Evolutionary conservation across 139 green algal species (phyloP).

Genomic region (Nannochloris sp.): DNA sequence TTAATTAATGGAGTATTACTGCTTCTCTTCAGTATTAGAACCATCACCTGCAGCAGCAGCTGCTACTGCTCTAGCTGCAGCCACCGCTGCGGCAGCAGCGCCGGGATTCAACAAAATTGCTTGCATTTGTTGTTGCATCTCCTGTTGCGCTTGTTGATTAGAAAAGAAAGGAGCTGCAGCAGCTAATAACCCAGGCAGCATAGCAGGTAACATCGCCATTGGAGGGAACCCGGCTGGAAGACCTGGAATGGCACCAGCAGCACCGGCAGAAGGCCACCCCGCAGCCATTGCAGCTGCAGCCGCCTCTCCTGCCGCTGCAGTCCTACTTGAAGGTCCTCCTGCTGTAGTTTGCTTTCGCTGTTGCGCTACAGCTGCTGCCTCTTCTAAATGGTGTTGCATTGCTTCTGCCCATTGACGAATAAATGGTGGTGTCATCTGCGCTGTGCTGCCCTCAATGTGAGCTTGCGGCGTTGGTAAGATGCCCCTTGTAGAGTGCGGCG

Average conservation of each 20-base stretch:
- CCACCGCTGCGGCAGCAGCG: neutral
- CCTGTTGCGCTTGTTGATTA: neutral
- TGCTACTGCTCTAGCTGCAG: neutral
- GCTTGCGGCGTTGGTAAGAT: too few relatives aligned
- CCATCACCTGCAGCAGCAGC: neutral
- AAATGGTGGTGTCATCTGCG: neutral
- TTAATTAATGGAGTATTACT: too few relatives aligned
- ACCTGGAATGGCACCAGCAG: too few relatives aligned
- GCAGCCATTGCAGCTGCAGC: too few relatives aligned
- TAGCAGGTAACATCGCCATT: too few relatives aligned
- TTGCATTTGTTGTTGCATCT: neutral
- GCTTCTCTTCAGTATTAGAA: neutral
- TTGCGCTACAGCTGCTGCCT: neutral
- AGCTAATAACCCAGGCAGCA: neutral
- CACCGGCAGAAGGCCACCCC: too few relatives aligned
- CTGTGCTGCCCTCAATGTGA: too few relatives aligned
- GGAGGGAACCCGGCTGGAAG: too few relatives aligned
- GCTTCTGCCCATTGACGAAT: neutral
- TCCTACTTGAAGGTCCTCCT: neutral
- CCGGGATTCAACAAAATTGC: neutral
- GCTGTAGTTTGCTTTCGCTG: neutral
- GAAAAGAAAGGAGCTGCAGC: neutral
- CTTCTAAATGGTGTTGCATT: too few relatives aligned
- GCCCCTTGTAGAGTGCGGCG: too few relatives aligned
- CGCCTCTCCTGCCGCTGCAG: too few relatives aligned